phyloP scores from a whole-genome alignment of 768 basidiomycete genomes.

The Boletellus emodensis region DNA sequence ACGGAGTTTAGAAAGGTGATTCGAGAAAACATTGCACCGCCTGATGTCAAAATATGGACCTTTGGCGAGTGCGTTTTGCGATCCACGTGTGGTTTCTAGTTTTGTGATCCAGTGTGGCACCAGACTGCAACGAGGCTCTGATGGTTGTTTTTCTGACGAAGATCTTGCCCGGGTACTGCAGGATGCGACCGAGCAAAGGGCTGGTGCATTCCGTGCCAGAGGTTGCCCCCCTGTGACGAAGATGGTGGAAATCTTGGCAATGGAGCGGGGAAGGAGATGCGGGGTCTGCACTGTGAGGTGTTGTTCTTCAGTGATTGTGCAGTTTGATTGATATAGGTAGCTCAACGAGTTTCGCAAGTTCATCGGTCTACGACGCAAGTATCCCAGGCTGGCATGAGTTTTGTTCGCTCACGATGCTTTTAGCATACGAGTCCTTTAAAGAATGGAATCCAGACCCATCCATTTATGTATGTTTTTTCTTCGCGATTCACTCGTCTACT shows the following conservation, averaged over 20 bases:
- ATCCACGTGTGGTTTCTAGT: background rate
- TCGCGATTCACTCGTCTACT: background rate
- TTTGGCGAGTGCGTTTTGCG: conserved; percentile 42
- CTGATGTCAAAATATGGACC: conserved; percentile 45
- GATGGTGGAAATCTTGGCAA: conserved; percentile 65
- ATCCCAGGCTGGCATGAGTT: background rate
- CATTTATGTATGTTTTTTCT: conserved; percentile 44
- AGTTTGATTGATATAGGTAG: conserved; percentile 24
- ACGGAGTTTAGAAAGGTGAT: conserved; percentile 17
- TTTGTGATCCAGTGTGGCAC: background rate
- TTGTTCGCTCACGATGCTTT: conserved; percentile 7
- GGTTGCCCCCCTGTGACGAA: conserved; percentile 63
- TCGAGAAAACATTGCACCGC: conserved; percentile 9
- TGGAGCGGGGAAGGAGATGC: conserved; percentile 64
- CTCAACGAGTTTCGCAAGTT: conserved; percentile 73
- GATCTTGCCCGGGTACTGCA: conserved; percentile 63
- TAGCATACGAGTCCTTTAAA: conserved; percentile 59
- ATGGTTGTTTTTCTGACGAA: conserved; percentile 58
- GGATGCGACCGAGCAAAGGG: conserved; percentile 53
- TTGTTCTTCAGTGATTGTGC: background rate
- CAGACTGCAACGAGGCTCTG: conserved; percentile 47
- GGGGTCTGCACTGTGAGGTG: conserved; percentile 62
- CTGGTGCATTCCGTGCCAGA: conserved; percentile 65
- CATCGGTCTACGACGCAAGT: conserved; percentile 63
- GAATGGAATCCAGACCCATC: conserved; percentile 68